A percentile compares a stretch with the other conserved stretches of the same genome.
Evolutionary conservation across 345 rosid species (phyloP).

Genomic region (Bruguiera sexangula): DNA sequence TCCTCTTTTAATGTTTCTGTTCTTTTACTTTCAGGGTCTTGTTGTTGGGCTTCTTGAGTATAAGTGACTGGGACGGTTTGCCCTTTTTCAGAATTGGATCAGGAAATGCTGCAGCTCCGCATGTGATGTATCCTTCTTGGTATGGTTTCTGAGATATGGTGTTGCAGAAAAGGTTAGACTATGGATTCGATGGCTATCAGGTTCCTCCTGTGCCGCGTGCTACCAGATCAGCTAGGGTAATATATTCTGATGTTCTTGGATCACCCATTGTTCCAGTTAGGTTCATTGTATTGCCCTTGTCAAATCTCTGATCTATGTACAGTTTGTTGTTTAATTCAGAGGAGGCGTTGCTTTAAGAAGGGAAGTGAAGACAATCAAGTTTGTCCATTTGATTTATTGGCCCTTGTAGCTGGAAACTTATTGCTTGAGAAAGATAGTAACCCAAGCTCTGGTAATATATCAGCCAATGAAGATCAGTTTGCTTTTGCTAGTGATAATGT

Average conservation of each 20-base stretch:
- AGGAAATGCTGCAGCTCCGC: slow-evolving; percentile 12
- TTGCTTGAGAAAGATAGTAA: slow-evolving; percentile 45
- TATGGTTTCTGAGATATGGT: slow-evolving; percentile 70
- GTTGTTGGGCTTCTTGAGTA: neutral
- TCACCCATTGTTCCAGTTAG: neutral
- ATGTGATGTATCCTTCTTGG: slow-evolving; percentile 36
- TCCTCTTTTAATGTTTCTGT: slow-evolving; percentile 15
- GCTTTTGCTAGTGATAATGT: slow-evolving; percentile 26
- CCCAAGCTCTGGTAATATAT: slow-evolving; percentile 36
- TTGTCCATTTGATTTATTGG: slow-evolving; percentile 82
- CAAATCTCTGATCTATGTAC: slow-evolving; percentile 3
- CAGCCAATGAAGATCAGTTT: slow-evolving; percentile 37
- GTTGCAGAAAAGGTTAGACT: slow-evolving; percentile 73
- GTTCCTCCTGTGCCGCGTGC: slow-evolving; percentile 87
- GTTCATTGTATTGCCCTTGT: neutral
- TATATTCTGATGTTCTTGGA: slow-evolving; percentile 4
- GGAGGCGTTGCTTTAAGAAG: slow-evolving; percentile 50
- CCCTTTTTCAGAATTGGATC: neutral
- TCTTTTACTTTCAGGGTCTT: neutral
- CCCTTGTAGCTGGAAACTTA: slow-evolving; percentile 86
- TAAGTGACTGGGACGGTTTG: neutral
- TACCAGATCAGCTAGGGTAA: slow-evolving; percentile 89
- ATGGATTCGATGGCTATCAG: slow-evolving; percentile 89
- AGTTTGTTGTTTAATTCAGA: slow-evolving; percentile 36
- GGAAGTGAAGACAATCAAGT: slow-evolving; percentile 43